These are phyloP conservation scores for Acmispon strigosus DNA, from an alignment of 306 rosid genomes.

Conservation along the genomic window DNA sequence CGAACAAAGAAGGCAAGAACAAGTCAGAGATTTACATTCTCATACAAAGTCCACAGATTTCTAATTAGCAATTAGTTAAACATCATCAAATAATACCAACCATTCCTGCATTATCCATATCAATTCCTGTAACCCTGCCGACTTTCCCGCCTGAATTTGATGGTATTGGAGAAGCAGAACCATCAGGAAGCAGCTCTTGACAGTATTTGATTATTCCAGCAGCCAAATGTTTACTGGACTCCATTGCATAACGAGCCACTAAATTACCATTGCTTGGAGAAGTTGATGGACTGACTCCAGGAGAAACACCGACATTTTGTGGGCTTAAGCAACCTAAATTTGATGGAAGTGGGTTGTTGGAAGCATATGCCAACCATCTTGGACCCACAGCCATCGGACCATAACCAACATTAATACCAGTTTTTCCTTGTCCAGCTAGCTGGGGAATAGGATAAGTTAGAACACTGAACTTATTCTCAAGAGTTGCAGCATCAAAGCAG, in stretches of 20 bases:
- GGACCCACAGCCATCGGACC: slow-evolving; percentile 98
- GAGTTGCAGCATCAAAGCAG: slow-evolving; percentile 79
- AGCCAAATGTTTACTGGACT: slow-evolving; percentile 78
- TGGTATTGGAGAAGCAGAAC: slow-evolving; percentile 59
- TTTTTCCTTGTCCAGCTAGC: slow-evolving; percentile 59
- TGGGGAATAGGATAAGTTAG: slow-evolving; percentile 84
- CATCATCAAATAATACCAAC: slow-evolving; percentile 44
- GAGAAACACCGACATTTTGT: slow-evolving; percentile 54
- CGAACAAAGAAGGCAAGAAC: slow-evolving; percentile 11
- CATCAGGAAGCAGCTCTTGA: slow-evolving; percentile 77
- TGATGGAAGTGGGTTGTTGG: slow-evolving; percentile 56
- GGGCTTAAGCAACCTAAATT: slow-evolving; percentile 69
- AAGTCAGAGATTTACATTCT: slow-evolving; percentile 18
- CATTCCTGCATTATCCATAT: slow-evolving; percentile 72
- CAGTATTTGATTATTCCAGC: slow-evolving; percentile 66
- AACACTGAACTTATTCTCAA: slow-evolving; percentile 74
- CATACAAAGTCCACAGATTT: not conserved
- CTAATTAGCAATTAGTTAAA: not conserved
- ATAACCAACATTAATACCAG: slow-evolving; percentile 73
- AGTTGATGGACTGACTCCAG: slow-evolving; percentile 69
- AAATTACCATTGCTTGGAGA: slow-evolving; percentile 62
- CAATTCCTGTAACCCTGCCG: slow-evolving; percentile 56
- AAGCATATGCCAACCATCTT: slow-evolving; percentile 93
- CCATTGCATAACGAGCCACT: slow-evolving; percentile 86
- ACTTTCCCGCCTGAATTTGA: slow-evolving; percentile 68